These are phyloP conservation scores for Aleurites moluccanus DNA, from an alignment of 441 rosid species.

Conservation along the genomic window DNA sequence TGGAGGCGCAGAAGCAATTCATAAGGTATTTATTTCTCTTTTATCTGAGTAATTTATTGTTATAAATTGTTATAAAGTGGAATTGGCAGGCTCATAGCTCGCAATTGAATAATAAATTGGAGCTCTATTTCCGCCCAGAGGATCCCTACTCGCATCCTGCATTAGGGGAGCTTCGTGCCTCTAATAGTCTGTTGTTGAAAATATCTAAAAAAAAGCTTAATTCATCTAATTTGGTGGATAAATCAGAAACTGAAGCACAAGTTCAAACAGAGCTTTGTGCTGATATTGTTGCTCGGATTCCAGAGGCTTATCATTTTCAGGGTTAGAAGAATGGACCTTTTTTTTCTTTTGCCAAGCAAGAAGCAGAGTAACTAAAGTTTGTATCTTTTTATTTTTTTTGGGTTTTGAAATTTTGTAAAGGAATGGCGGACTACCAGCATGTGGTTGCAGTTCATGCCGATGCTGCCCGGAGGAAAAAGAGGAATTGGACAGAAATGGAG, in stretches of 20 bases:
- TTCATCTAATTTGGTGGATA: conserved; percentile 21
- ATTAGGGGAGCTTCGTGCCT: conserved; percentile 62
- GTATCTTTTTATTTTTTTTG: neutral
- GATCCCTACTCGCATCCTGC: conserved; percentile 88
- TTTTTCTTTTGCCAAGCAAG: neutral
- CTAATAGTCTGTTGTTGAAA: conserved; percentile 54
- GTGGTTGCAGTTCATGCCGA: conserved; percentile 88
- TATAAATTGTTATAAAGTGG: neutral
- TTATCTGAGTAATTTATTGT: neutral
- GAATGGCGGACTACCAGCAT: conserved; percentile 97
- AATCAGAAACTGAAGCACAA: conserved; percentile 26
- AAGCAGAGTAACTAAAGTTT: neutral
- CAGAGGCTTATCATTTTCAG: conserved; percentile 73
- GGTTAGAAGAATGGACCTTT: conserved; percentile 44
- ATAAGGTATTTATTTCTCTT: conserved; percentile 30
- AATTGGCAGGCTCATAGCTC: conserved; percentile 57
- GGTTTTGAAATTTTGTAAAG: conserved; percentile 34
- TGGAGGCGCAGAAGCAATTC: conserved; percentile 68
- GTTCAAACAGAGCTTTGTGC: conserved; percentile 46
- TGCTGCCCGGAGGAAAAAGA: conserved; percentile 61
- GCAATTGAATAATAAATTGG: conserved; percentile 55
- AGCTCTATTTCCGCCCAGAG: conserved; percentile 85
- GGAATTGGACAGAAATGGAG: conserved; percentile 58
- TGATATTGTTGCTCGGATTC: conserved; percentile 66
- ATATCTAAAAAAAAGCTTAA: conserved; percentile 47